Conservation (phyloP, 2,329 filamentous ascomycete genomes). For the Colletotrichum australisinense region DNA sequence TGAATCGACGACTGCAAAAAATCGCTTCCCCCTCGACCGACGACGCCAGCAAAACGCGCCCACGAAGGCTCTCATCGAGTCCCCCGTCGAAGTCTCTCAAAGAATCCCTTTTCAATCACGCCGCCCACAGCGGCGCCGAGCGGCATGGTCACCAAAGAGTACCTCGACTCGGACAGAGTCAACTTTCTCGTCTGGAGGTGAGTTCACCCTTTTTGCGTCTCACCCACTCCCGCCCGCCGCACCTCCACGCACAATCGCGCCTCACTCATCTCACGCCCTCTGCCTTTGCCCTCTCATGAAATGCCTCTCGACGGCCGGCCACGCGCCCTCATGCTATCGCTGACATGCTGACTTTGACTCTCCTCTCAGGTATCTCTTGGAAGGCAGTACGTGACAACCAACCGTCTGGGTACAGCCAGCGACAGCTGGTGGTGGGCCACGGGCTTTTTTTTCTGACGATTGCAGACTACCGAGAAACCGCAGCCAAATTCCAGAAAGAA, state of each 20-base stretch:
- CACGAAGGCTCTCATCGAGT: constrained; percentile 12
- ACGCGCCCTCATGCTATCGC: constrained; percentile 31
- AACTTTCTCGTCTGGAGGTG: constrained; percentile 80
- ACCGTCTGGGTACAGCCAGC: constrained; percentile 26
- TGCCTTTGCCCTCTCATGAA: background rate
- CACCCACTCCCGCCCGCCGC: constrained; percentile 30
- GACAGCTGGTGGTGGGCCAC: constrained; percentile 30
- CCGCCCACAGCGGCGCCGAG: constrained; percentile 36
- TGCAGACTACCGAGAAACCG: constrained; percentile 75
- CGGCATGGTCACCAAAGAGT: constrained; percentile 66
- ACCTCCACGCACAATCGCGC: constrained; percentile 20
- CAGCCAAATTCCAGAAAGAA: constrained; percentile 75
- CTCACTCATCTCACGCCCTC: constrained; percentile 21
- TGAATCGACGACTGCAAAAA: constrained; percentile 30
- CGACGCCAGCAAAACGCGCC: constrained; percentile 22
- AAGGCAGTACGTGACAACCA: constrained; percentile 66
- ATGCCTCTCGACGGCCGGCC: background rate
- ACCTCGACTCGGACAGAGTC: constrained; percentile 74
- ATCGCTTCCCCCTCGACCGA: constrained; percentile 20
- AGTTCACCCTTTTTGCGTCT: constrained; percentile 50
- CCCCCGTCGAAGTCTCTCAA: background rate
- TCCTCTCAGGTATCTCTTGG: constrained; percentile 65
- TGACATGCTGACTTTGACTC: constrained; percentile 24
- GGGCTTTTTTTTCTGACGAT: constrained; percentile 22
- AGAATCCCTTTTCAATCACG: constrained; percentile 22